Evolutionary conservation across 2,329 filamentous ascomycete genomes (phyloP).

Genomic region (Alternaria viburni): DNA sequence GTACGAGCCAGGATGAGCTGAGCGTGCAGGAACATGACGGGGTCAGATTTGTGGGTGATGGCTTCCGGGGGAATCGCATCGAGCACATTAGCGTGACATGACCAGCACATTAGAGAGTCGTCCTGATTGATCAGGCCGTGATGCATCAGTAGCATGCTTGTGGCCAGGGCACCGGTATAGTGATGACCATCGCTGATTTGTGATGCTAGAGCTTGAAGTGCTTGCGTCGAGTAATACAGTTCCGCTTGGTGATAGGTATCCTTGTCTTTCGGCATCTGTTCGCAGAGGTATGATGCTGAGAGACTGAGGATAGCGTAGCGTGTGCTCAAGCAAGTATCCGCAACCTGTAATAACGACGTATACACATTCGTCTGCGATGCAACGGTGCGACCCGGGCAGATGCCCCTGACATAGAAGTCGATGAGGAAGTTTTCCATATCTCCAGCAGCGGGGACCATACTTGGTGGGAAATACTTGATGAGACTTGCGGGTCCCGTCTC

Average conservation of each 20-base stretch:
- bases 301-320: conserved; percentile 41
- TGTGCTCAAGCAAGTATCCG: conserved; percentile 37
- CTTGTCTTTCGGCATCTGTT: conserved; percentile 37
- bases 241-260: conserved; percentile 40
- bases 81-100: conserved; percentile 41
- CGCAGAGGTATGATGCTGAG: conserved; percentile 41
- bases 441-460: conserved; percentile 16
- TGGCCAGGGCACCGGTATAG: conserved; percentile 39
- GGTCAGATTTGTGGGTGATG: conserved; percentile 32
- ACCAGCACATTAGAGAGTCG: conserved; percentile 41
- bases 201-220: conserved; percentile 33
- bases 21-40: conserved; percentile 37
- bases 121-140: conserved; percentile 36
- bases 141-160: conserved; percentile 45
- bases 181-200: conserved; percentile 37
- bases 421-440: conserved; percentile 39
- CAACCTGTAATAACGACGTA: conserved; percentile 26
- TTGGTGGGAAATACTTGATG: conserved; percentile 39
- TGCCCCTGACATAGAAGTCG: conserved; percentile 41
- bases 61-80: conserved; percentile 33
- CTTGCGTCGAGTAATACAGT: conserved; percentile 42
- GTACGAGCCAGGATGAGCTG: conserved; percentile 40
- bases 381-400: conserved; percentile 40
- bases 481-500: conserved; percentile 32
- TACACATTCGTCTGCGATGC: conserved; percentile 38